A percentile compares a stretch with the other conserved stretches of the same genome.
Evolutionary conservation across 1,284 basidiomycete species (phyloP).

Genomic region (Ustilago curta): DNA sequence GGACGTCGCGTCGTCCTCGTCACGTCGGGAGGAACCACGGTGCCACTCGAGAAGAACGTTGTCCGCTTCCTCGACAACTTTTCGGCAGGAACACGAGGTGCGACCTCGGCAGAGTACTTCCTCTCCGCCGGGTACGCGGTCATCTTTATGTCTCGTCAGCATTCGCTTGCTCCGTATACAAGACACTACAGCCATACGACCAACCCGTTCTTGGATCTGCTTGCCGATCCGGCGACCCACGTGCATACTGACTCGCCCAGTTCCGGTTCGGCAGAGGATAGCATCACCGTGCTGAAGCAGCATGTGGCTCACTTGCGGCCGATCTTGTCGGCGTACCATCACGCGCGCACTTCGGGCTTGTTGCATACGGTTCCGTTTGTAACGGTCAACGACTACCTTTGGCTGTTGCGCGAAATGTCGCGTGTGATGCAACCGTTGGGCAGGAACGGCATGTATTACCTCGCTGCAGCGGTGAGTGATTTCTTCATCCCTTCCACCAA

Average conservation of each 20-base stretch:
- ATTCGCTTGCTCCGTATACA: constrained; percentile 95
- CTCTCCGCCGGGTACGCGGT: constrained; percentile 91
- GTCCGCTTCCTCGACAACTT: constrained; percentile 99
- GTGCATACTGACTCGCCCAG: constrained; percentile 24
- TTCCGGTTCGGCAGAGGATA: constrained; percentile 38
- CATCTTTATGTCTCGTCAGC: constrained; percentile 97
- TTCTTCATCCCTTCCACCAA: constrained; percentile 93
- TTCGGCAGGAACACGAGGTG: constrained; percentile 95
- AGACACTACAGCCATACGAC: constrained; percentile 97
- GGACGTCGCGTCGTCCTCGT: constrained; percentile 88
- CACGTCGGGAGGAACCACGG: constrained; percentile 73
- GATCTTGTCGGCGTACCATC: constrained; percentile 84
- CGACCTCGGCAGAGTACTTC: constrained; percentile 98
- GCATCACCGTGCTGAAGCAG: constrained; percentile 77
- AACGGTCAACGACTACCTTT: constrained; percentile 96
- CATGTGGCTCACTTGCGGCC: constrained; percentile 78
- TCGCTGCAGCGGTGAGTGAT: constrained; percentile 96
- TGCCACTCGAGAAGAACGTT: constrained; percentile 65
- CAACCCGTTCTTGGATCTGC: constrained; percentile 95
- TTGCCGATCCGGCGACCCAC: constrained; percentile 74
- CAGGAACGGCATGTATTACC: constrained; percentile 87
- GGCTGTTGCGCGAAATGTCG: constrained; percentile 85
- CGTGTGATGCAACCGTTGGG: constrained; percentile 75
- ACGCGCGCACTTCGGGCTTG: constrained; percentile 78
- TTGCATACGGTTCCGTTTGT: constrained; percentile 90